Percentiles rank a stretch among this genome's conserved stretches.
These are phyloP conservation scores for Candida nitratophila DNA, from an alignment of 805 yeast species.

Conservation along the genomic window DNA sequence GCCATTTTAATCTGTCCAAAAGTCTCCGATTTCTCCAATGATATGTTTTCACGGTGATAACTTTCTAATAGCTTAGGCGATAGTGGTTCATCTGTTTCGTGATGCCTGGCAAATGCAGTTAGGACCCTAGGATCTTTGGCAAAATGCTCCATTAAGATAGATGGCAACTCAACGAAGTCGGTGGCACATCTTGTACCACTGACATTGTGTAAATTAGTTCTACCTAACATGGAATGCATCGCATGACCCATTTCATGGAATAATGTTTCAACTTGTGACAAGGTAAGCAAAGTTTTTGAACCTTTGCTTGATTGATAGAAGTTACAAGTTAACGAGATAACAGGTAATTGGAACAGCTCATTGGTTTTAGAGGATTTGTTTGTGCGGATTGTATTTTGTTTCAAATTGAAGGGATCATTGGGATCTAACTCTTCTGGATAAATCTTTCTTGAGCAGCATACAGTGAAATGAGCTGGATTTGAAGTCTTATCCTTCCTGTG, in stretches of 20 bases:
- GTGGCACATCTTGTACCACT: constrained; percentile 95
- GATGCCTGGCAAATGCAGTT: constrained; percentile 63
- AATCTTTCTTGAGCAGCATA: constrained; percentile 84
- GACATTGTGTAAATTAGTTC: constrained; percentile 83
- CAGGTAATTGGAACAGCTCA: constrained; percentile 71
- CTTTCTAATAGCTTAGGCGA: constrained; percentile 42
- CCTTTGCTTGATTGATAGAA: constrained; percentile 28
- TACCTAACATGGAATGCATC: constrained; percentile 93
- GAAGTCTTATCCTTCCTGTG: constrained; percentile 68
- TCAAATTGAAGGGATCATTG: constrained; percentile 29
- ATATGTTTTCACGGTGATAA: constrained; percentile 43
- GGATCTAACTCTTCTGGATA: constrained; percentile 44
- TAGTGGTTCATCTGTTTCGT: constrained; percentile 55
- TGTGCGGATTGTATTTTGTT: constrained; percentile 24
- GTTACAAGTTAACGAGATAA: constrained; percentile 83
- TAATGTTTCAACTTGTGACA: constrained; percentile 83
- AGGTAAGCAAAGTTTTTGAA: constrained; percentile 49
- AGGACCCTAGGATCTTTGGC: constrained; percentile 77
- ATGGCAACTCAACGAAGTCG: constrained; percentile 94
- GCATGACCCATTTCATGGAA: constrained; percentile 99
- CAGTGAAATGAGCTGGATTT: constrained; percentile 92
- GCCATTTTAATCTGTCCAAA: constrained; percentile 90
- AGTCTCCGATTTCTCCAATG: constrained; percentile 62
- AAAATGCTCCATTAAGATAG: constrained; percentile 93
- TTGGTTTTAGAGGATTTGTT: constrained; percentile 34